Evolutionary conservation across 225 moss, liverwort and hornwort genomes (phyloP).

Genomic region (Marchantia paleacea): DNA sequence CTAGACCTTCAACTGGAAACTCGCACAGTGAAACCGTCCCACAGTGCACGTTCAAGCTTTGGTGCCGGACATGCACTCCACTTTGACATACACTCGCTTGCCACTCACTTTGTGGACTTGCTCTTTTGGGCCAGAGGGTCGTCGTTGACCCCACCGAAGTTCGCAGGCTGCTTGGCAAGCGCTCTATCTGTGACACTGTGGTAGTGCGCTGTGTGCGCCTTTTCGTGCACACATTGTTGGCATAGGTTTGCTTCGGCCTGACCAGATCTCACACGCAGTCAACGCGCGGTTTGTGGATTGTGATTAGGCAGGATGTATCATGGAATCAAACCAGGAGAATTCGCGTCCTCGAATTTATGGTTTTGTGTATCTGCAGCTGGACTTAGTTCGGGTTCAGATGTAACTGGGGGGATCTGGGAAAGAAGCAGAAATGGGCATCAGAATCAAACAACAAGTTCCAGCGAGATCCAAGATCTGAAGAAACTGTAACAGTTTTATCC

Average conservation of each 20-base stretch:
- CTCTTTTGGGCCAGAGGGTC: neutral
- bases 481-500: neutral
- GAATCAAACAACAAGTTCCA: neutral
- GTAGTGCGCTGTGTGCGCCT: constrained; percentile 1
- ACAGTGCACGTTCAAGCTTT: too few relatives aligned
- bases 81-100: neutral
- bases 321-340: neutral
- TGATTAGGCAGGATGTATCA: neutral
- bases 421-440: neutral
- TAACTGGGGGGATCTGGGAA: neutral
- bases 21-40: too few relatives aligned
- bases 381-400: neutral
- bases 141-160: neutral
- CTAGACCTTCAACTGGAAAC: too few relatives aligned
- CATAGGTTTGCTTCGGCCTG: neutral
- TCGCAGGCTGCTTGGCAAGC: too few relatives aligned
- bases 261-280: neutral
- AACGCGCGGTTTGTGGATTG: neutral
- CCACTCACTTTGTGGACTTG: neutral
- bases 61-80: too few relatives aligned
- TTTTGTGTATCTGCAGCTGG: neutral
- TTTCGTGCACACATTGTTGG: neutral
- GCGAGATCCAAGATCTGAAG: neutral
- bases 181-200: neutral
- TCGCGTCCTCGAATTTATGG: neutral